Evolutionary conservation across 176 grass and related monocot genomes (phyloP), one percentile per base, ranked within the genome.

Genomic region (Chrysopogon serrulatus): DNA sequence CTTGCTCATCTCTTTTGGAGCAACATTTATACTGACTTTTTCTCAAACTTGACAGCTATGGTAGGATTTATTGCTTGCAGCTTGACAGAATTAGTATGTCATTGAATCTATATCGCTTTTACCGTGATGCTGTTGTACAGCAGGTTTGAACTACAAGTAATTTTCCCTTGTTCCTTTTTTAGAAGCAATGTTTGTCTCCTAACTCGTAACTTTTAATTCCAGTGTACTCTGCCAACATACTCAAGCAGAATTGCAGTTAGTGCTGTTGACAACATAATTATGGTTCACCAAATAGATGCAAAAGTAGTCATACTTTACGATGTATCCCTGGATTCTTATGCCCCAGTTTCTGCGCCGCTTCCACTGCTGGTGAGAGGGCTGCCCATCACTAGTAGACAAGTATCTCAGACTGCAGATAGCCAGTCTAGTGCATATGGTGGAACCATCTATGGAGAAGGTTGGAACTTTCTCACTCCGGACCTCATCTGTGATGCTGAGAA

Each of bases 31-130:
- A 54, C 48, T 89, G 65, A 45, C 40, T 45, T 83, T 42, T 32
- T 78, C 53, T 74, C 28, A 36, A 76, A 68, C 86, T 67, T 87
- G 85, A 76, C 93, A 98, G 96, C 31, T 98, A 98, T 48, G 91
- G 96, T 85, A 98, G 96, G 78, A 94, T 98, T 90, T 98, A 95
- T 69, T 98, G 96, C 74, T 80, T 98, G 79, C 96, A 98, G 85
- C 82, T 88, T 77, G 96, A 98, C 91, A 90, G 83, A 84, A 81
- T 93, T 77, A 80, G 77, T 15, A 98, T 89, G 96, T 64, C 83
- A 48, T 79, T 98, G 76, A 95, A 98, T 75, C 64, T 98, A 16
- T 98, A 98, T 79, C 87, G 89, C 43, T 98, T 98, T 83, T 98
- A 98, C 65, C 91, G 96, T 71, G 96, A 98, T 95, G 96, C 96